These are phyloP conservation scores for Helichrysum umbraculigerum DNA, from an alignment of 129 eudicot species.

Conservation along the genomic window DNA sequence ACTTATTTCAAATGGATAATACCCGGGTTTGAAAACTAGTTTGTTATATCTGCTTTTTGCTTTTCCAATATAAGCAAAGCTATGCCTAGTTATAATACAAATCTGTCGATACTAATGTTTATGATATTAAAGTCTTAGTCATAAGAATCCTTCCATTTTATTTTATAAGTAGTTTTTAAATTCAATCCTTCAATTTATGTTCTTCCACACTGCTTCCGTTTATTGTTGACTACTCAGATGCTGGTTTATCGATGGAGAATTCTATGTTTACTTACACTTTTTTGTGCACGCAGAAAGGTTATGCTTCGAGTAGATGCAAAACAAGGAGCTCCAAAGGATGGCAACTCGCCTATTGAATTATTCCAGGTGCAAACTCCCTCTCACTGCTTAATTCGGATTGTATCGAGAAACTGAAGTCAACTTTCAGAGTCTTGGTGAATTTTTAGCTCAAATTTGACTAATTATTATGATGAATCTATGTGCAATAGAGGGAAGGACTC, in stretches of 20 bases:
- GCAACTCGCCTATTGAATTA: conserved; percentile 84
- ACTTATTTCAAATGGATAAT: too few relatives aligned
- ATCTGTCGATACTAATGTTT: not conserved
- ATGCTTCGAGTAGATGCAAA: conserved; percentile 98
- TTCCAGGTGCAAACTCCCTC: conserved; percentile 62
- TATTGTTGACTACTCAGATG: not conserved
- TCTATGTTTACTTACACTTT: conserved; percentile 10
- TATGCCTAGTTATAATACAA: not conserved
- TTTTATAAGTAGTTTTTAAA: not conserved
- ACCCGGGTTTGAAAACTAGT: too few relatives aligned
- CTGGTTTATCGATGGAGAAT: not conserved
- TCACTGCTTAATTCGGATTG: not conserved
- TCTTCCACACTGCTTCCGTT: not conserved
- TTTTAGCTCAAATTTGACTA: conserved; percentile 4
- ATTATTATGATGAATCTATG: too few relatives aligned
- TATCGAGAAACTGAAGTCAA: conserved; percentile 11
- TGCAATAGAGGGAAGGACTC: too few relatives aligned
- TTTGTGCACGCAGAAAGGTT: conserved; percentile 67
- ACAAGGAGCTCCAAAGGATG: conserved; percentile 97
- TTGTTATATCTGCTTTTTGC: conserved; percentile 1
- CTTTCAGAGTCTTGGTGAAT: conserved; percentile 13
- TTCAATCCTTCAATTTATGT: not conserved
- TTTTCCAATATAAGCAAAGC: not conserved
- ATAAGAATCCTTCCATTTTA: conserved; percentile 4
- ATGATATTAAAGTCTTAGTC: not conserved